Evolutionary conservation across 768 basidiomycete species (phyloP).

Genomic region (Boletus huronensis): DNA sequence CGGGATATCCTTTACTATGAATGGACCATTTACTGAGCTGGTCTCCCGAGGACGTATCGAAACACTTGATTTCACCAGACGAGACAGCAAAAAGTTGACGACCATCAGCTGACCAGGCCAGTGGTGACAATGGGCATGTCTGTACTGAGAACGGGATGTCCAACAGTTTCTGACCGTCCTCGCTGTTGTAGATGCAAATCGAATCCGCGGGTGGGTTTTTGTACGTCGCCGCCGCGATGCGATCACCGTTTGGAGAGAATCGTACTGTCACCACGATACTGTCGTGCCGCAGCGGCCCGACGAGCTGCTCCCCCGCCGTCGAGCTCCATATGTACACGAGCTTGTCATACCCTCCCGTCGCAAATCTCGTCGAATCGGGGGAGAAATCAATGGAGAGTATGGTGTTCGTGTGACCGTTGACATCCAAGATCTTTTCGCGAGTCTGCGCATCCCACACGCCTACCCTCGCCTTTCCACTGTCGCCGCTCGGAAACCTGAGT

Average conservation of each 20-base stretch:
- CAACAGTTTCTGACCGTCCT: background rate
- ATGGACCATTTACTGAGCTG: background rate
- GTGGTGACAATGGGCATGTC: background rate
- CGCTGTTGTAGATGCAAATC: background rate
- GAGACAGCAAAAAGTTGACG: background rate
- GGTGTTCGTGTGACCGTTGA: background rate
- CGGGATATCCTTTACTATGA: background rate
- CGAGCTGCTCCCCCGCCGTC: background rate
- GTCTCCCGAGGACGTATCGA: background rate
- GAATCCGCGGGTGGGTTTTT: background rate
- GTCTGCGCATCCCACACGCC: background rate
- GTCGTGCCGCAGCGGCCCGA: background rate
- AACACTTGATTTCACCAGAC: background rate
- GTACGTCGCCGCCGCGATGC: background rate
- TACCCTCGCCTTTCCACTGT: background rate
- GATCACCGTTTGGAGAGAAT: background rate
- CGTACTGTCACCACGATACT: background rate
- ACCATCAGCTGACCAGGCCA: constrained; percentile 4
- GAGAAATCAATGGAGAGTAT: background rate
- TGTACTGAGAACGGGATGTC: background rate
- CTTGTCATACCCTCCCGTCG: background rate
- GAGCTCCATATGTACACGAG: background rate
- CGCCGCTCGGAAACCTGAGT: no score
- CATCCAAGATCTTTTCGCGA: background rate
- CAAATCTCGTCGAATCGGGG: background rate